A percentile compares a stretch with the other conserved stretches of the same genome.
phyloP scores from a whole-genome alignment of 1,139 yeast genomes.

The Protomyces inundatus region DNA sequence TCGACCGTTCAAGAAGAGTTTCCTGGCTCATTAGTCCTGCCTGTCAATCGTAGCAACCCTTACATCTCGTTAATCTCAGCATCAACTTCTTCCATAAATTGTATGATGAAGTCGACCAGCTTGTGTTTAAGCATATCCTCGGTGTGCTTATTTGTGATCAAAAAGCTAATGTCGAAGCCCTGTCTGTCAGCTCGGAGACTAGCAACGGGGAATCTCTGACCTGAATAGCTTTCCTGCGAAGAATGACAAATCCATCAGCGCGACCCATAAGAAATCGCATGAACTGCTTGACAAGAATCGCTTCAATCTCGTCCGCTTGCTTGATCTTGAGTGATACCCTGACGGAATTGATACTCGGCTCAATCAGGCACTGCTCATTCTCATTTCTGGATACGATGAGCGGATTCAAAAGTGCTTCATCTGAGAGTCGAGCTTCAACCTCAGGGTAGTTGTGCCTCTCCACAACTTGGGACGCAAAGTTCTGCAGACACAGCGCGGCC shows the following conservation, averaged over 20 bases:
- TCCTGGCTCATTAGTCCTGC: constrained; percentile 35
- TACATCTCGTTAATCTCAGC: constrained; percentile 95
- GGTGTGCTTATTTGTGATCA: constrained; percentile 89
- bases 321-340: constrained; percentile 87
- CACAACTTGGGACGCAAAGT: constrained; percentile 88
- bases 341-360: constrained; percentile 81
- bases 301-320: constrained; percentile 97
- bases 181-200: constrained; percentile 1
- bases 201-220: constrained; percentile 24
- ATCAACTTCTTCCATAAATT: constrained; percentile 97
- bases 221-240: constrained; percentile 83
- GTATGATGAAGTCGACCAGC: constrained; percentile 91
- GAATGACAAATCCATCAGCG: constrained; percentile 87
- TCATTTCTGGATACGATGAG: constrained; percentile 90
- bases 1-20: constrained; percentile 89
- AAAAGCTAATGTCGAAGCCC: constrained; percentile 89
- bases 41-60: neutral
- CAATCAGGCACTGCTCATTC: constrained; percentile 85
- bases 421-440: constrained; percentile 74
- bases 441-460: constrained; percentile 98
- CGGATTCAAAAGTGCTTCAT: constrained; percentile 82
- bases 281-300: constrained; percentile 86
- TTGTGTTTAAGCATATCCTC: constrained; percentile 94
- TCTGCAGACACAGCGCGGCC: constrained; percentile 91
- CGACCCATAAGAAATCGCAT: constrained; percentile 89